Percentiles rank a stretch among this genome's conserved stretches.
Evolutionary conservation across 2,329 filamentous ascomycete species (phyloP).

Genomic region (Paraphoma chrysanthemicola): DNA sequence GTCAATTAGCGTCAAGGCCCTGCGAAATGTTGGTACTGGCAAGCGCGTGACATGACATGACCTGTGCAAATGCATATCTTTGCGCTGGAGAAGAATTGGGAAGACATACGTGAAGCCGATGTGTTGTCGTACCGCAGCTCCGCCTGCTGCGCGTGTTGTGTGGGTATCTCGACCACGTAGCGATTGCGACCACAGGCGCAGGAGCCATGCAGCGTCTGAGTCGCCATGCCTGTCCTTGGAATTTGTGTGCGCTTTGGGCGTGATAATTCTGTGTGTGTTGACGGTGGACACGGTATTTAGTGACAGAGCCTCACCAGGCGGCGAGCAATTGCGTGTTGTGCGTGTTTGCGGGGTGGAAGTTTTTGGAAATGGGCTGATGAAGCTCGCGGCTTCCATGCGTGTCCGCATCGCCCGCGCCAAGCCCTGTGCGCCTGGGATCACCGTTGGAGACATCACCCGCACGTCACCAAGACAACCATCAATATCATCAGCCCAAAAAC

Average conservation of each 20-base stretch:
- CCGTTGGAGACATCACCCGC: not conserved
- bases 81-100: not conserved
- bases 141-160: constrained; percentile 69
- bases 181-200: constrained; percentile 88
- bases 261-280: not conserved
- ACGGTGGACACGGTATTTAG: not conserved
- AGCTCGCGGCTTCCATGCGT: constrained; percentile 1
- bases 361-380: constrained; percentile 8
- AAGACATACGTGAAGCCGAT: constrained; percentile 71
- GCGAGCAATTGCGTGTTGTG: not conserved
- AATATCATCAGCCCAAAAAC: not conserved
- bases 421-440: constrained; percentile 6
- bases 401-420: not conserved
- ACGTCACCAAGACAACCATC: constrained; percentile 1
- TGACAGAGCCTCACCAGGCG: not conserved
- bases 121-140: constrained; percentile 69
- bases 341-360: constrained; percentile 1
- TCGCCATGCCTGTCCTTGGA: constrained; percentile 30
- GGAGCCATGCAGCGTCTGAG: constrained; percentile 70
- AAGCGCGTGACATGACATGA: constrained; percentile 14
- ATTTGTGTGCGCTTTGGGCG: constrained; percentile 11
- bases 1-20: constrained; percentile 7
- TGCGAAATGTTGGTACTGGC: not conserved
- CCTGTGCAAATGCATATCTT: not conserved
- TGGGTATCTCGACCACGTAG: constrained; percentile 77